Evolutionary conservation across 129 eudicot genomes (phyloP).

Genomic region (Glebionis coronaria): DNA sequence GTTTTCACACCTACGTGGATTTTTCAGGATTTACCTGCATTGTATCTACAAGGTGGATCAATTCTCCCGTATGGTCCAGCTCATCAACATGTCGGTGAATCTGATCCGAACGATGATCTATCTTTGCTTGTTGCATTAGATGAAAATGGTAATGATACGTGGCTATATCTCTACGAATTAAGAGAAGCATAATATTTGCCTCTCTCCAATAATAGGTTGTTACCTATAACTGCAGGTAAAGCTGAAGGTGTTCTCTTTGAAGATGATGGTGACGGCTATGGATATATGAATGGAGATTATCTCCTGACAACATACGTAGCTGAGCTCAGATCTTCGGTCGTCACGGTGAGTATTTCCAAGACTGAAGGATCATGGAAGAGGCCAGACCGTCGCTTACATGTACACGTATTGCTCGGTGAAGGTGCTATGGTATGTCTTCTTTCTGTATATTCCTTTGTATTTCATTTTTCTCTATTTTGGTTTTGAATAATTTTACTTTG

Average conservation of each 20-base stretch:
- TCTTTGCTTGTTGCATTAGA: constrained; percentile 79
- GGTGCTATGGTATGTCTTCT: constrained; percentile 66
- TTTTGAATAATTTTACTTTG: neutral
- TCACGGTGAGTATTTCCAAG: constrained; percentile 52
- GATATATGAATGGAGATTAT: constrained; percentile 55
- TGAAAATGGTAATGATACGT: constrained; percentile 55
- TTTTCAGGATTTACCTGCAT: constrained; percentile 77
- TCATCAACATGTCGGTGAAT: constrained; percentile 80
- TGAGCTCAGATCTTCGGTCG: constrained; percentile 59
- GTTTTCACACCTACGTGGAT: constrained; percentile 8
- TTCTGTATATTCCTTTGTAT: neutral
- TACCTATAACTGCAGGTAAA: constrained; percentile 53
- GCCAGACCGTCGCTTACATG: constrained; percentile 76
- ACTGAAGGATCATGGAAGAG: constrained; percentile 76
- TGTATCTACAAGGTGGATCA: constrained; percentile 85
- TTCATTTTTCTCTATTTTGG: neutral
- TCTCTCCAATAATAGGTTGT: neutral
- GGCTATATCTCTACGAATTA: neutral
- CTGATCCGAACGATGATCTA: constrained; percentile 67
- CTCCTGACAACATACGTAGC: constrained; percentile 80
- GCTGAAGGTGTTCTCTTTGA: constrained; percentile 87
- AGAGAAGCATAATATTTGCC: too few species aligned
- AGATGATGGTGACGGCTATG: constrained; percentile 98
- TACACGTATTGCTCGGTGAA: constrained; percentile 69
- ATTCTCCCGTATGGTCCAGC: constrained; percentile 70